phyloP scores from a whole-genome alignment of 495 filamentous ascomycete species.

The Lasiosphaeria miniovina region DNA sequence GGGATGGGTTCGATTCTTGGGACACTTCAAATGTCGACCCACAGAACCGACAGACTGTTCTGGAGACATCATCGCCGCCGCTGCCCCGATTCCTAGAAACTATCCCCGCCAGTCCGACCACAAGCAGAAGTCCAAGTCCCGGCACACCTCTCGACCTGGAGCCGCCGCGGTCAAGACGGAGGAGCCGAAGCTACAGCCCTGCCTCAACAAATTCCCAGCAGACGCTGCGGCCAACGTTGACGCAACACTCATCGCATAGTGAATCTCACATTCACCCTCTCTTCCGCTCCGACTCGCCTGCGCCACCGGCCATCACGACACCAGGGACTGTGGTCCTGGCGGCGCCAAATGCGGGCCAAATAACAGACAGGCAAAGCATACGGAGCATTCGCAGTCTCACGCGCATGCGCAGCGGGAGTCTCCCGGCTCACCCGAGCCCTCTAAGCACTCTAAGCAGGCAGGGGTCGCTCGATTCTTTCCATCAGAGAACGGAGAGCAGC shows the following conservation, averaged over 20 bases:
- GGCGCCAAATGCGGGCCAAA: slow-evolving; percentile 65
- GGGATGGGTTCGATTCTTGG: slow-evolving; percentile 67
- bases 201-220: slow-evolving; percentile 23
- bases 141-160: slow-evolving; percentile 43
- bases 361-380: slow-evolving; percentile 53
- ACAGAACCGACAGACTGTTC: slow-evolving; percentile 53
- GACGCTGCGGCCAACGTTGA: slow-evolving; percentile 33
- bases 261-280: slow-evolving; percentile 83
- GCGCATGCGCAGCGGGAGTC: slow-evolving; percentile 65
- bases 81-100: slow-evolving; percentile 52
- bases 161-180: slow-evolving; percentile 34
- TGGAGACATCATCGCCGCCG: slow-evolving; percentile 42
- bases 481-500: slow-evolving; percentile 26
- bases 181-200: slow-evolving; percentile 46
- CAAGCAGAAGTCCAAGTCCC: slow-evolving; percentile 49
- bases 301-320: slow-evolving; percentile 63
- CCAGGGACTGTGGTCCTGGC: slow-evolving; percentile 70
- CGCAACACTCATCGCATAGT: slow-evolving; percentile 39
- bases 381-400: slow-evolving; percentile 51
- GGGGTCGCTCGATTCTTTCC: slow-evolving; percentile 47
- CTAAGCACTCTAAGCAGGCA: slow-evolving; percentile 50
- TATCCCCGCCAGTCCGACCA: slow-evolving; percentile 57
- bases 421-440: slow-evolving; percentile 53
- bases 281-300: slow-evolving; percentile 72
- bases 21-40: slow-evolving; percentile 62